These are phyloP conservation scores for Chaetomium globosum DNA, from an alignment of 2,329 filamentous ascomycete species.

Conservation along the genomic window DNA sequence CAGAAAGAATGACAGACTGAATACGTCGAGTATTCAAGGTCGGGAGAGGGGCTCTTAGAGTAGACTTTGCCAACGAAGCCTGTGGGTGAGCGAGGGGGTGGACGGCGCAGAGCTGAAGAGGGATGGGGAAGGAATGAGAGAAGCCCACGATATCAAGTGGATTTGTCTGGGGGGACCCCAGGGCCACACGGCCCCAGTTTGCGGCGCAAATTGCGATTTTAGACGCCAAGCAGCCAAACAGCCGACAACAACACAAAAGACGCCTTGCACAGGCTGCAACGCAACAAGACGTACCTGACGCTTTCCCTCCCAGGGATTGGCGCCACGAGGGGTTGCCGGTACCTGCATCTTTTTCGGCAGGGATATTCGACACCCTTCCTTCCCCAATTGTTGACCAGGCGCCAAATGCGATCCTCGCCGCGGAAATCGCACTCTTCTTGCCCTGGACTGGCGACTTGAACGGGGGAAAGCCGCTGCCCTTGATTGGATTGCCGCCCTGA, in stretches of 20 bases:
- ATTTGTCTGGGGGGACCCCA: conserved; percentile 8
- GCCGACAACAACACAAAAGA: conserved; percentile 26
- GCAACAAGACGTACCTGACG: conserved; percentile 18
- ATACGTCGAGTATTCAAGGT: conserved; percentile 42
- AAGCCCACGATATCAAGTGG: conserved; percentile 31
- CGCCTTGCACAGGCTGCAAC: conserved; percentile 17
- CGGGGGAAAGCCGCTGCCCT: not conserved
- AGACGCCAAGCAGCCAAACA: conserved; percentile 27
- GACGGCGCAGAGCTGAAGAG: conserved; percentile 31
- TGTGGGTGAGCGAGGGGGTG: conserved; percentile 37
- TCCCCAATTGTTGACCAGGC: conserved; percentile 13
- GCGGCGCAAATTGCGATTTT: conserved; percentile 34
- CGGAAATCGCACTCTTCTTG: conserved; percentile 7
- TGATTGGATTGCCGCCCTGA: conserved; percentile 13
- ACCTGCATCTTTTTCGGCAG: conserved; percentile 33
- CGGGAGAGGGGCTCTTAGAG: conserved; percentile 36
- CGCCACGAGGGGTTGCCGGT: conserved; percentile 27
- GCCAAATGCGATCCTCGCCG: conserved; percentile 3
- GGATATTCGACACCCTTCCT: conserved; percentile 14
- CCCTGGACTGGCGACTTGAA: not conserved
- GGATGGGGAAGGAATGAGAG: conserved; percentile 29
- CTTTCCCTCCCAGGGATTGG: conserved; percentile 30
- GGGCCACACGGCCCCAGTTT: not conserved
- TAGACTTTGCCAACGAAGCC: conserved; percentile 63
- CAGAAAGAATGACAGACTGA: conserved; percentile 40